Evolutionary conservation across 2,329 filamentous ascomycete species (phyloP).

Genomic region (Fusarium sp.): DNA sequence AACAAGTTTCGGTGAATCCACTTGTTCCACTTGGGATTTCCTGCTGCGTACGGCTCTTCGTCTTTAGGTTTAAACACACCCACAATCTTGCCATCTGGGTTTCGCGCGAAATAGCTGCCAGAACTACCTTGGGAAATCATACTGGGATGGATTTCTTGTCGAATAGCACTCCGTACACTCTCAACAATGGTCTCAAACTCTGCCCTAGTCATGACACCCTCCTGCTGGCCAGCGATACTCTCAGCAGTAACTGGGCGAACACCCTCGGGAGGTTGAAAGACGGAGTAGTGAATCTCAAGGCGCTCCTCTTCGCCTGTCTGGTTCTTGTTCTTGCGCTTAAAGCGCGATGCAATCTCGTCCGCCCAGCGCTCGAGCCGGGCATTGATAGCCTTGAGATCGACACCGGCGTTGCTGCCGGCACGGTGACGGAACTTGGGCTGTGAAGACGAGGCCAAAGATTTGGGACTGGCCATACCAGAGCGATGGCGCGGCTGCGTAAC

Average conservation of each 20-base stretch:
- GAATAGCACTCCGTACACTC: conserved; percentile 90
- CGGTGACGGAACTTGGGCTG: conserved; percentile 63
- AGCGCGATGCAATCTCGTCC: conserved; percentile 96
- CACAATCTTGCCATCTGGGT: conserved; percentile 91
- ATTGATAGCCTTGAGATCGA: conserved; percentile 99
- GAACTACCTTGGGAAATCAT: conserved; percentile 98
- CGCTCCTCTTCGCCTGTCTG: conserved; percentile 83
- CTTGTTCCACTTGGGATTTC: conserved; percentile 99
- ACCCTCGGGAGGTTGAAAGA: conserved; percentile 94
- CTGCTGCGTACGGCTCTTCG: conserved; percentile 96
- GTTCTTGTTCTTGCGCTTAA: conserved; percentile 88
- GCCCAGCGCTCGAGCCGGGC: conserved; percentile 95
- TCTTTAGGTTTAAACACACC: conserved; percentile 99
- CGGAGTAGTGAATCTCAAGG: conserved; percentile 96
- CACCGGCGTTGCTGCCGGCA: conserved; percentile 82
- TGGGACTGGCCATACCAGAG: conserved; percentile 72
- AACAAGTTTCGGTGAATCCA: conserved; percentile 99
- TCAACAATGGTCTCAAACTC: conserved; percentile 93
- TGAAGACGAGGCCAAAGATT: conserved; percentile 53
- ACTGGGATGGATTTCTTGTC: conserved; percentile 90
- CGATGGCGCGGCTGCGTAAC: conserved; percentile 73
- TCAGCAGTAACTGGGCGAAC: conserved; percentile 85
- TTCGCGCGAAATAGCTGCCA: conserved; percentile 96
- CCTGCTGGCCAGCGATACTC: conserved; percentile 74
- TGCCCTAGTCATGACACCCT: conserved; percentile 79